A percentile compares a stretch with the other conserved stretches of the same genome.
Conservation (phyloP, 1,284 basidiomycete species). For the Microbotryum scabiosae region DNA sequence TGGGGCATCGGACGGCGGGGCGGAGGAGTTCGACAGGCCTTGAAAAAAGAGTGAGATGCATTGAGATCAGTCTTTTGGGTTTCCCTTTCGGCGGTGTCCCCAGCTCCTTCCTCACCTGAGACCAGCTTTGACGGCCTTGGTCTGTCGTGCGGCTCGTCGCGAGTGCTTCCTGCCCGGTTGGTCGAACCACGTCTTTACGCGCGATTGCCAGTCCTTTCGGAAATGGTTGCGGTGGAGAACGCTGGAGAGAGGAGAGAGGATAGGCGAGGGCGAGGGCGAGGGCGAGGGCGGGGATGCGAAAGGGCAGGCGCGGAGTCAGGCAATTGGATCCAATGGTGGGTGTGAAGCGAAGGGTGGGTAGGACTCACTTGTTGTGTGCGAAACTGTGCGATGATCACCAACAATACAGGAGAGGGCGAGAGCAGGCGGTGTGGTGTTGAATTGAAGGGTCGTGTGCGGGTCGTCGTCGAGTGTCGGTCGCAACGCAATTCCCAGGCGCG, state of each 20-base stretch:
- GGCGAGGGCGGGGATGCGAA: background rate
- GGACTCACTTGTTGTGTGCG: slow-evolving; percentile 16
- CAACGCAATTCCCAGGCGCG: too few species aligned
- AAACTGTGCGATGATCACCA: slow-evolving; percentile 4
- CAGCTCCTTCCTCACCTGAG: slow-evolving; percentile 46
- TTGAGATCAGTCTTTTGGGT: too few species aligned
- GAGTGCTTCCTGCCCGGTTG: slow-evolving; percentile 97
- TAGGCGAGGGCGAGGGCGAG: background rate
- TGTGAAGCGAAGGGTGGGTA: too few species aligned
- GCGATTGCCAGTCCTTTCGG: slow-evolving; percentile 83
- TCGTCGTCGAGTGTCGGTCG: too few species aligned
- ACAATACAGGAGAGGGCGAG: too few species aligned
- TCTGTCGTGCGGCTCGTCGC: slow-evolving; percentile 83
- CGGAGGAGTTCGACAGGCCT: slow-evolving; percentile 83
- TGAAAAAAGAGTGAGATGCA: too few species aligned
- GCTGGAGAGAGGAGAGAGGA: slow-evolving; percentile 31
- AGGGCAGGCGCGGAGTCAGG: too few species aligned
- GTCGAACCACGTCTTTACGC: slow-evolving; percentile 95
- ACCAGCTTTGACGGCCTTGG: slow-evolving; percentile 84
- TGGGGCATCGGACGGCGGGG: slow-evolving; percentile 93
- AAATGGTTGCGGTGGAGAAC: slow-evolving; percentile 92
- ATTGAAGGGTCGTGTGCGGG: too few species aligned
- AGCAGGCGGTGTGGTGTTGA: too few species aligned
- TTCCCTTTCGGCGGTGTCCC: too few species aligned
- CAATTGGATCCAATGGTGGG: too few species aligned